phyloP scores from a whole-genome alignment of 768 basidiomycete species.

The Lyophyllum shimeji region DNA sequence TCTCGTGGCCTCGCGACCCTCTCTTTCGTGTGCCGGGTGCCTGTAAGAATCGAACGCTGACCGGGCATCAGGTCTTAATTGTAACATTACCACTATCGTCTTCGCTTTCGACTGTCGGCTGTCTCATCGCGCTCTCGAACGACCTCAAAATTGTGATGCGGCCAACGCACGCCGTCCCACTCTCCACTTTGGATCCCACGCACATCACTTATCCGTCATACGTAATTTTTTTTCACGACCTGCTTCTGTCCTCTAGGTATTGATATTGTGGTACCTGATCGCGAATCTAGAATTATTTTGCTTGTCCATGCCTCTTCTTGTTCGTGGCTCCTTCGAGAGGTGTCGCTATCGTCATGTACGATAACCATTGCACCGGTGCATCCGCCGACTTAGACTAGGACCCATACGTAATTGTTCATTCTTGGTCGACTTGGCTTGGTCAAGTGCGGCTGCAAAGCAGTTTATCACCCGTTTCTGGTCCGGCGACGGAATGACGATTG shows the following conservation, averaged over 20 bases:
- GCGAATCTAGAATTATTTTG: slow-evolving; percentile 4
- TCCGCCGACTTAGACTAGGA: not conserved
- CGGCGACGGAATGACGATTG: no score
- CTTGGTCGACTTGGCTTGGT: no score
- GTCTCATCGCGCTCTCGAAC: not conserved
- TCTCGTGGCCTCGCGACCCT: slow-evolving; percentile 10
- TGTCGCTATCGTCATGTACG: not conserved
- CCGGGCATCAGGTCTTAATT: slow-evolving; percentile 75
- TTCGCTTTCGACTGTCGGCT: not conserved
- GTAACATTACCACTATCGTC: slow-evolving; percentile 13
- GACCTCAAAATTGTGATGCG: not conserved
- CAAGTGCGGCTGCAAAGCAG: no score
- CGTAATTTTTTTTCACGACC: not conserved
- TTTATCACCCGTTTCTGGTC: no score
- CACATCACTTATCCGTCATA: not conserved
- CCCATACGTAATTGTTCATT: no score
- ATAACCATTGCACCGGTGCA: not conserved
- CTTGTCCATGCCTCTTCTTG: not conserved
- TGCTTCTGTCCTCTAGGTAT: slow-evolving; percentile 11
- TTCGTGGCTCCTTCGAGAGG: not conserved
- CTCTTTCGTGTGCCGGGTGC: slow-evolving; percentile 14
- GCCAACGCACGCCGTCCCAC: not conserved
- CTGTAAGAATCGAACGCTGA: slow-evolving; percentile 50
- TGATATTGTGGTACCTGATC: slow-evolving; percentile 7
- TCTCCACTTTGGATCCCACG: not conserved